Conservation (phyloP, 768 basidiomycete species). For the Tulasnella sp. region DNA sequence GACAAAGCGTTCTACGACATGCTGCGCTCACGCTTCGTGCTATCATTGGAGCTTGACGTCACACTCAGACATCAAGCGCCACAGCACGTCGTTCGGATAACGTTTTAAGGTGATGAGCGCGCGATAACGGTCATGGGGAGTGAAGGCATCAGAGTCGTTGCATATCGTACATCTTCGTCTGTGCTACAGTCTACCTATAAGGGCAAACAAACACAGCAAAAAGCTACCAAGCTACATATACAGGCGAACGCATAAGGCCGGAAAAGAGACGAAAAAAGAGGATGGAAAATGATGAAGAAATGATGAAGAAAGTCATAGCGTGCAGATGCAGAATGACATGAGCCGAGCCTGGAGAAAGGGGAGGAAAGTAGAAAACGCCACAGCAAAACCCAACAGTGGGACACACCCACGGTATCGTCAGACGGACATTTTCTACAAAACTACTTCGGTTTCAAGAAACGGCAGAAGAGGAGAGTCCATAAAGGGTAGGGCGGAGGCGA, state of each 20-base stretch:
- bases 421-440: slow-evolving; percentile 16
- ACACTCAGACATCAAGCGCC: not conserved
- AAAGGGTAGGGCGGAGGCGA: not conserved
- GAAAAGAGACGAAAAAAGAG: slow-evolving; percentile 24
- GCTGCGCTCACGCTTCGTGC: not conserved
- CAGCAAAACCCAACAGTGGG: not conserved
- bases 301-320: slow-evolving; percentile 16
- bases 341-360: slow-evolving; percentile 35
- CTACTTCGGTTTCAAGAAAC: slow-evolving; percentile 24
- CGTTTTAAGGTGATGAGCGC: not conserved
- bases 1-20: slow-evolving; percentile 2
- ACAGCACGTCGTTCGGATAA: not conserved
- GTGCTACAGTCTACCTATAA: slow-evolving; percentile 5
- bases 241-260: slow-evolving; percentile 19
- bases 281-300: slow-evolving; percentile 9
- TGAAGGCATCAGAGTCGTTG: not conserved
- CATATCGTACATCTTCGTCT: not conserved
- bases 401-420: not conserved
- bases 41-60: slow-evolving; percentile 6
- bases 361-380: slow-evolving; percentile 10
- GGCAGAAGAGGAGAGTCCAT: slow-evolving; percentile 7
- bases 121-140: not conserved
- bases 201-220: not conserved
- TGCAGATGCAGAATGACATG: slow-evolving; percentile 19
- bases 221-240: slow-evolving; percentile 18